phyloP scores from a whole-genome alignment of 129 eudicot genomes.

The Ambrosia trifida region DNA sequence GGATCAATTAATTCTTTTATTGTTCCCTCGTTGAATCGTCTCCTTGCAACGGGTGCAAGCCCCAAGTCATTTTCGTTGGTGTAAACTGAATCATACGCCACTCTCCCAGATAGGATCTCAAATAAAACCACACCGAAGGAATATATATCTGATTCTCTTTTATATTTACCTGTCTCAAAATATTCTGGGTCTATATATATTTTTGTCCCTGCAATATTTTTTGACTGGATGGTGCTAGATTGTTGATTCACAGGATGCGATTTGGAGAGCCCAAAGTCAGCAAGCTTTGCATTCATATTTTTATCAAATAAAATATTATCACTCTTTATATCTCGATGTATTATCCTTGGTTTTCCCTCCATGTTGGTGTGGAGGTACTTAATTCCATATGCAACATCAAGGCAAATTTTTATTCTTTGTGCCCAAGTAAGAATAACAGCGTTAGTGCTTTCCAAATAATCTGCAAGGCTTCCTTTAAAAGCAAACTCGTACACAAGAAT shows the following conservation, averaged over 20 bases:
- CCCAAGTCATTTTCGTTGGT: neutral
- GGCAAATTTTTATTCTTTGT: constrained; percentile 10
- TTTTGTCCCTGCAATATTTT: neutral
- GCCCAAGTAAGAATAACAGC: neutral
- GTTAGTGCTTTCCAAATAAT: neutral
- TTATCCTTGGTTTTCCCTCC: neutral
- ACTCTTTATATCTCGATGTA: constrained; percentile 22
- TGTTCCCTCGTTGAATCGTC: neutral
- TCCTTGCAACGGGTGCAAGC: constrained; percentile 15
- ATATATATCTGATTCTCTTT: neutral
- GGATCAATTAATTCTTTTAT: constrained; percentile 12
- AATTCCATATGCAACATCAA: constrained; percentile 10
- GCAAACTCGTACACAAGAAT: constrained; percentile 4
- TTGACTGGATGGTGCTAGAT: neutral
- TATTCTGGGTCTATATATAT: constrained; percentile 2
- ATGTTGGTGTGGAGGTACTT: neutral
- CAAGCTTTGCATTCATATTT: constrained; percentile 6
- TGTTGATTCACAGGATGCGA: neutral
- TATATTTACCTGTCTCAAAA: neutral
- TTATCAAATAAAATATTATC: constrained; percentile 4
- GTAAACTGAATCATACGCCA: neutral
- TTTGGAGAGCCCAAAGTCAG: constrained; percentile 16
- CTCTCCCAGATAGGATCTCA: constrained; percentile 7
- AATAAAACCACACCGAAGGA: constrained; percentile 12
- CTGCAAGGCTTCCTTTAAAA: constrained; percentile 2